These are phyloP conservation scores for Ceratocystis huliohia DNA, from an alignment of 2,329 filamentous ascomycete species.

Conservation along the genomic window DNA sequence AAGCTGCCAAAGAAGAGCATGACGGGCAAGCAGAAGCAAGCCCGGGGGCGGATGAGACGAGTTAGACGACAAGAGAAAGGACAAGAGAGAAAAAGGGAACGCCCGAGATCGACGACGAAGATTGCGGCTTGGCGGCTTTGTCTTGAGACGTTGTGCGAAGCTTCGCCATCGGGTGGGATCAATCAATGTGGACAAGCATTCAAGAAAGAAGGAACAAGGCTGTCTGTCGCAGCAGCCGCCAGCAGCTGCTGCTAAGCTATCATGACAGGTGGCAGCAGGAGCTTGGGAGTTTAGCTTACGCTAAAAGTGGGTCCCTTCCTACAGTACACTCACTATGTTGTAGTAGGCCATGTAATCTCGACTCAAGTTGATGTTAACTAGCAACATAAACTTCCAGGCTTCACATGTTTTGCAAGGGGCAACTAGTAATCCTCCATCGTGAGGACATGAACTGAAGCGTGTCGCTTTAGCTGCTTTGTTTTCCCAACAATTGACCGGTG, in stretches of 20 bases:
- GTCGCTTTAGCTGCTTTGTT: background rate
- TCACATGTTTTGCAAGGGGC: background rate
- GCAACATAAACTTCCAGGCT: background rate
- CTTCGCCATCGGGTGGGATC: no score
- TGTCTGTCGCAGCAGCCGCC: background rate
- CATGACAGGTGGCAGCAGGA: background rate
- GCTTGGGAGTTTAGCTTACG: background rate
- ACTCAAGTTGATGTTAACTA: no score
- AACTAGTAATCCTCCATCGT: background rate
- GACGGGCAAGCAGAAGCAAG: conserved; percentile 22
- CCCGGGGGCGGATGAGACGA: background rate
- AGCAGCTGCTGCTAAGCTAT: background rate
- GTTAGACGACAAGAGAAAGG: background rate
- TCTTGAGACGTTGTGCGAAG: no score
- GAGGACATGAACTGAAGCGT: background rate
- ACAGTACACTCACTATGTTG: no score
- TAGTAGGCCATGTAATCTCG: no score
- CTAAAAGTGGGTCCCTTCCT: background rate
- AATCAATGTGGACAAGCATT: background rate
- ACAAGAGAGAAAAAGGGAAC: background rate
- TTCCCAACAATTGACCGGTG: background rate
- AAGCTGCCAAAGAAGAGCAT: conserved; percentile 63
- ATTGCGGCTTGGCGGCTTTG: background rate
- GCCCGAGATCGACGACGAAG: background rate
- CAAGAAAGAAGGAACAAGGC: background rate